phyloP scores from a whole-genome alignment of 2,329 filamentous ascomycete genomes.

The Penicillium polonicum region DNA sequence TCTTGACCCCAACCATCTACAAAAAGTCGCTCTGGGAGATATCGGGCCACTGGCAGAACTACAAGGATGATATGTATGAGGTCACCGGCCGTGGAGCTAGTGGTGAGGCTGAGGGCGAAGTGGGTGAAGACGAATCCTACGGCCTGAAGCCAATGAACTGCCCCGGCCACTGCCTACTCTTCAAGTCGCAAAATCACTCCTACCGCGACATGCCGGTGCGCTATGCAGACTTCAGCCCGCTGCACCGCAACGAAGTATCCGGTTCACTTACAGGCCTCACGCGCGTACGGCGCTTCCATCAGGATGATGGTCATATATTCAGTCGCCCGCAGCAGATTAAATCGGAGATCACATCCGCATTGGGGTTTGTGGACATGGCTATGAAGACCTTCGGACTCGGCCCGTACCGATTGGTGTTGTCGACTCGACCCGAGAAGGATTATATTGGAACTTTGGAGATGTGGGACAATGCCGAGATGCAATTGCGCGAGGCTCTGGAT shows the following conservation, averaged over 20 bases:
- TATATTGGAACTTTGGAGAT: conserved; percentile 74
- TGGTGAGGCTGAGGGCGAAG: conserved; percentile 45
- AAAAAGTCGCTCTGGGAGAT: conserved; percentile 83
- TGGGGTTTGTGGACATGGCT: conserved; percentile 71
- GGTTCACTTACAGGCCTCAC: conserved; percentile 79
- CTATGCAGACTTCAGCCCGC: conserved; percentile 81
- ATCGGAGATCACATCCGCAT: conserved; percentile 68
- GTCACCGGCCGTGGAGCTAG: conserved; percentile 58
- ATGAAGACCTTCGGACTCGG: conserved; percentile 70
- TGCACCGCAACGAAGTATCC: conserved; percentile 84
- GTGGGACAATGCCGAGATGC: conserved; percentile 66
- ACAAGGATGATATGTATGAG: conserved; percentile 88
- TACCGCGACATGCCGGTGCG: conserved; percentile 80
- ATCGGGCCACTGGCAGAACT: conserved; percentile 85
- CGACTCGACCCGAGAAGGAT: conserved; percentile 72
- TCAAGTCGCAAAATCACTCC: conserved; percentile 68
- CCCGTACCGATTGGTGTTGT: conserved; percentile 72
- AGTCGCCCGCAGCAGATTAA: conserved; percentile 75
- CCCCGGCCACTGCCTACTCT: conserved; percentile 82
- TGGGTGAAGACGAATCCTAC: conserved; percentile 67
- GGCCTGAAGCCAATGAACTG: conserved; percentile 93
- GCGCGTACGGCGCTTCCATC: conserved; percentile 80
- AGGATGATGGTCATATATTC: conserved; percentile 90
- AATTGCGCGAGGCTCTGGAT: conserved; percentile 63
- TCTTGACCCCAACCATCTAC: conserved; percentile 87